phyloP scores from a whole-genome alignment of 2,329 filamentous ascomycete species.

The Seiridium cupressi region DNA sequence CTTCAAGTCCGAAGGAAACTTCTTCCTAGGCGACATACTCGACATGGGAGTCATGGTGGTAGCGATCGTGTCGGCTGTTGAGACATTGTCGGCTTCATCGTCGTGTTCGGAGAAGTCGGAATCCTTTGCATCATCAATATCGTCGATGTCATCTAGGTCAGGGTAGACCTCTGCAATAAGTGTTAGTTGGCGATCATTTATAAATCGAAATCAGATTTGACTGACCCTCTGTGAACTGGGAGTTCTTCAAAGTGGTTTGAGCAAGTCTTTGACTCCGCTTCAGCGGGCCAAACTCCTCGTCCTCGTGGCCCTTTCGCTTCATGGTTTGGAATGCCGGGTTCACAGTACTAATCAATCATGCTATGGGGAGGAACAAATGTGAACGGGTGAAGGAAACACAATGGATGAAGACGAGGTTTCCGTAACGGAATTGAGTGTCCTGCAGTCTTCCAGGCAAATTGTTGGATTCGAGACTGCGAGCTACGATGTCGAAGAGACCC shows the following conservation, averaged over 20 bases:
- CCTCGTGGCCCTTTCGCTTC: conserved; percentile 20
- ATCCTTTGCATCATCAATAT: not conserved
- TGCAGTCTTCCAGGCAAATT: not conserved
- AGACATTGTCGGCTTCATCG: conserved; percentile 15
- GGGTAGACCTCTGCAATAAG: not conserved
- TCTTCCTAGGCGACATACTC: conserved; percentile 34
- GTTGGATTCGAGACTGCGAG: not conserved
- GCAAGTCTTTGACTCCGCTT: conserved; percentile 12
- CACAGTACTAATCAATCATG: not conserved
- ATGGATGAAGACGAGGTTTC: not conserved
- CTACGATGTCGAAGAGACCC: not conserved
- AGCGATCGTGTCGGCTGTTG: conserved; percentile 19
- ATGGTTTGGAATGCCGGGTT: conserved; percentile 11
- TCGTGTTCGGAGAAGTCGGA: conserved; percentile 17
- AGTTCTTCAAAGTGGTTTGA: not conserved
- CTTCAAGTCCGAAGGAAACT: conserved; percentile 71
- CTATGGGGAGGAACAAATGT: not conserved
- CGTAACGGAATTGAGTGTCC: too few relatives aligned
- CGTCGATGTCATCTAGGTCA: not conserved
- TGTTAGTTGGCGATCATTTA: not conserved
- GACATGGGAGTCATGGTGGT: conserved; percentile 51
- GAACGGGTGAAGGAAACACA: not conserved
- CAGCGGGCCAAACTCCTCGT: conserved; percentile 13
- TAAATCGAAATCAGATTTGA: too few relatives aligned
- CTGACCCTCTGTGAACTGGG: conserved; percentile 10